These are phyloP conservation scores for Lichenothelia convexa DNA, from an alignment of 495 filamentous ascomycete genomes.

Conservation along the genomic window DNA sequence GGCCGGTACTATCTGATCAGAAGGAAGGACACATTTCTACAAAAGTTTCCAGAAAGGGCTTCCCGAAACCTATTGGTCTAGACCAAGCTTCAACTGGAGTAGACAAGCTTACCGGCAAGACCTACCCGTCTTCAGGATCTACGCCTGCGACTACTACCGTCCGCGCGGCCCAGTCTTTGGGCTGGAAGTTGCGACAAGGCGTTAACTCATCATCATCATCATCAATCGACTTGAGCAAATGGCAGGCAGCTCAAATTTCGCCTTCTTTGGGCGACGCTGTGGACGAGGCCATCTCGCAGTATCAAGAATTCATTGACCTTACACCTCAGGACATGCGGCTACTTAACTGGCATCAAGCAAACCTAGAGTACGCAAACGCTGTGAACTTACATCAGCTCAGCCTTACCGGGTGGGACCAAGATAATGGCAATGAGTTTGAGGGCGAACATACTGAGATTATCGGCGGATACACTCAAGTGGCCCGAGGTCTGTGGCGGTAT, in stretches of 20 bases:
- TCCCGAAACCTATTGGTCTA: constrained; percentile 16
- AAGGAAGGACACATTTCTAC: constrained; percentile 24
- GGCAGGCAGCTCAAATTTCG: constrained; percentile 36
- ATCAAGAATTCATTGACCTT: constrained; percentile 64
- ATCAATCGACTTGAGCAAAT: constrained; percentile 54
- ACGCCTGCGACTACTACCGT: constrained; percentile 27
- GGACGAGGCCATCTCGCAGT: constrained; percentile 76
- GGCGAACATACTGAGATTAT: constrained; percentile 82
- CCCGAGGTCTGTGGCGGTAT: constrained; percentile 57
- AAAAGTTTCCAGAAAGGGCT: constrained; percentile 29
- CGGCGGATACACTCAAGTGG: constrained; percentile 81
- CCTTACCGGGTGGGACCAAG: constrained; percentile 86
- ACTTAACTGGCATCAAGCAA: constrained; percentile 96
- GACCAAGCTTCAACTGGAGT: constrained; percentile 18
- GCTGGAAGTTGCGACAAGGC: constrained; percentile 57
- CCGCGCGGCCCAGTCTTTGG: constrained; percentile 52
- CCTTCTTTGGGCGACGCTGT: constrained; percentile 77
- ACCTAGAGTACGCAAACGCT: constrained; percentile 93
- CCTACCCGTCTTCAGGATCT: constrained; percentile 21
- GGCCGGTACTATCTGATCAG: constrained; percentile 58
- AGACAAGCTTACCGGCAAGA: constrained; percentile 27
- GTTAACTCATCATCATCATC: constrained; percentile 35
- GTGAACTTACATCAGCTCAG: constrained; percentile 71
- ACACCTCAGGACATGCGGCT: constrained; percentile 73
- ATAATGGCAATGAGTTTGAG: constrained; percentile 93